These are phyloP conservation scores for Zygotorulaspora chibaensis DNA, from an alignment of 805 yeast genomes.

Conservation along the genomic window DNA sequence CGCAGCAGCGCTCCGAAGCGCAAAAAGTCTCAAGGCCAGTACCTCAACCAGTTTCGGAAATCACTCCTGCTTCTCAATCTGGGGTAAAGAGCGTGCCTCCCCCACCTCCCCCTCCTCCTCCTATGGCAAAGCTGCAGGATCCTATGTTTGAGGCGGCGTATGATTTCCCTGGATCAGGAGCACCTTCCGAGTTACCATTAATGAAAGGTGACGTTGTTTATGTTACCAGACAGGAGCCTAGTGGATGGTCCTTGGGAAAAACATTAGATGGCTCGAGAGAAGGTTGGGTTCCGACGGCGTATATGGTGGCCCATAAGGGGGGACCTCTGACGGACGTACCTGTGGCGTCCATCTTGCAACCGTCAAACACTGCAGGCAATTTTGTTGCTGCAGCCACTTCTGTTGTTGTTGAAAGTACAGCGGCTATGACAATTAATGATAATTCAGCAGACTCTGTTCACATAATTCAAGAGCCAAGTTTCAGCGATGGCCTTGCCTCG, in stretches of 20 bases:
- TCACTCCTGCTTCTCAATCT: constrained; percentile 6
- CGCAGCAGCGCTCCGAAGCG: constrained; percentile 6
- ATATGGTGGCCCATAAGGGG: constrained; percentile 56
- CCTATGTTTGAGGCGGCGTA: constrained; percentile 84
- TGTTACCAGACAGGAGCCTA: constrained; percentile 66
- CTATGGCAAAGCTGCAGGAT: constrained; percentile 53
- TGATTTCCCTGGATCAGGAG: constrained; percentile 83
- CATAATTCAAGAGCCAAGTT: constrained; percentile 22
- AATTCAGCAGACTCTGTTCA: constrained; percentile 1
- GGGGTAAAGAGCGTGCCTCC: constrained; percentile 44
- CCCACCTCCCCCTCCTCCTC: constrained; percentile 76
- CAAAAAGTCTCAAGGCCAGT: neutral
- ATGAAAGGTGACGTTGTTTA: constrained; percentile 70
- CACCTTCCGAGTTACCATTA: constrained; percentile 76
- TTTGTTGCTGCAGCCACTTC: constrained; percentile 15
- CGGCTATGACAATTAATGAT: neutral
- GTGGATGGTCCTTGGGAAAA: constrained; percentile 94
- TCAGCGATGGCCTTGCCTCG: constrained; percentile 86
- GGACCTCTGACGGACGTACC: constrained; percentile 39
- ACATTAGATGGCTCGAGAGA: constrained; percentile 67
- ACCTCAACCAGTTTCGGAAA: constrained; percentile 2
- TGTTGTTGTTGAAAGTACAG: constrained; percentile 15
- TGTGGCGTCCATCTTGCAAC: constrained; percentile 30
- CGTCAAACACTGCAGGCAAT: constrained; percentile 16
- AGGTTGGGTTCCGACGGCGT: constrained; percentile 99